Percentiles rank a stretch among this genome's conserved stretches.
These are phyloP conservation scores for Oryza glumipatula DNA, from an alignment of 176 grass and related monocot species.

Conservation along the genomic window DNA sequence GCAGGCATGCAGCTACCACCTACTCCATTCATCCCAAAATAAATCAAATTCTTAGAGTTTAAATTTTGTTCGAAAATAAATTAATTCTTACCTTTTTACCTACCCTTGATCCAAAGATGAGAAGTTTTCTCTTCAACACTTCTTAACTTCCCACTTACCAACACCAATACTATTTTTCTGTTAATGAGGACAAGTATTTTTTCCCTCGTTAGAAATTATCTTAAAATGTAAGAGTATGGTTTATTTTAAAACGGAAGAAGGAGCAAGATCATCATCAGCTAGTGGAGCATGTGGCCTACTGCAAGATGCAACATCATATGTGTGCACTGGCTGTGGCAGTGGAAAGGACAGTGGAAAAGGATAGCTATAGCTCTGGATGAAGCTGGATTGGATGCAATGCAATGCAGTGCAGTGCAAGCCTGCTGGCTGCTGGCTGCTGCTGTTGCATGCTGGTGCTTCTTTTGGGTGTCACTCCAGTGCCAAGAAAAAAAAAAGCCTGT, in stretches of 20 bases:
- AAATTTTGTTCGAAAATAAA: too few relatives aligned
- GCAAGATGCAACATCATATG: not conserved
- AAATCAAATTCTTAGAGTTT: too few relatives aligned
- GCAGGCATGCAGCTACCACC: not conserved
- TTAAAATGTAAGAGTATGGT: too few relatives aligned
- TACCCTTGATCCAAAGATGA: too few relatives aligned
- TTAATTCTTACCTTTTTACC: too few relatives aligned
- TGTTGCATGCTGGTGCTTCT: not conserved
- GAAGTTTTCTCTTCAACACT: too few relatives aligned
- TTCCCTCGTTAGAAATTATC: too few relatives aligned
- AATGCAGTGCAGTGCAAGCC: not conserved
- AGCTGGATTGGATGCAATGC: not conserved
- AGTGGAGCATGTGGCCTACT: constrained; percentile 1
- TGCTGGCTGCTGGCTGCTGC: not conserved
- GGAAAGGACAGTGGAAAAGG: not conserved
- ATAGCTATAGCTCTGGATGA: not conserved
- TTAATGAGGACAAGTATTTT: too few relatives aligned
- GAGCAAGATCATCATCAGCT: not conserved
- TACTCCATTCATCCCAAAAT: too few relatives aligned
- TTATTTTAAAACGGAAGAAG: too few relatives aligned
- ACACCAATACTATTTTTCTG: too few relatives aligned
- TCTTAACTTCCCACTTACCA: too few relatives aligned
- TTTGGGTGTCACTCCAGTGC: constrained; percentile 12
- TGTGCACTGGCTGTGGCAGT: not conserved
- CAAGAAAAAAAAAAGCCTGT: not conserved